Base-by-base conservation (phyloP, 495 filamentous ascomycete species). In the Filosporella fistucella region DNA sequence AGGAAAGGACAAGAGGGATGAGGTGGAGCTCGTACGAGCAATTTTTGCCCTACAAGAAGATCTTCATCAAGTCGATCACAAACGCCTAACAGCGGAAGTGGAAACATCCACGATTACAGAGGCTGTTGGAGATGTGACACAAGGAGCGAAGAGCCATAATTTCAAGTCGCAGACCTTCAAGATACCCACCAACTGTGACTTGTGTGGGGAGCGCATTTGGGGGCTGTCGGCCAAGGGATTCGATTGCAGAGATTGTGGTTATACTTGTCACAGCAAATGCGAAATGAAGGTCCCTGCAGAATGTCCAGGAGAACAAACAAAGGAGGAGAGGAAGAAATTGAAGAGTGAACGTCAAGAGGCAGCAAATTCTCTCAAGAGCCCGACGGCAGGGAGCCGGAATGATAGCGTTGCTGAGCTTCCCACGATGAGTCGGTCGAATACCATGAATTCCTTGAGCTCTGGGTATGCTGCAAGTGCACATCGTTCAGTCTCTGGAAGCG, bases 151-250 rank as follows among this genome's bases (percentile, higher is more conserved):
- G 59, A 94, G 87, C 55, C 93, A 99, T 65, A 90, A 91, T 55
- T 97, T 99, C 77, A 93, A 91, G 63, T 84, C 88, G 26, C 87
- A 96, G 56, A 97, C 91, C 0, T 97, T 96, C 76, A 97, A 96
- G 60, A 95, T 99, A 44, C 94, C 94, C 0, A 99, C 93, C 4
- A 97, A 96, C 61, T 99, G 93, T 65, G 91, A 99, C 59, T 74
- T 95, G 4, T 99, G 93, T 54, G 89, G 89, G 4, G 93, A 99
- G 54, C 78, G 91, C 9, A 95, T 97, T 61, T 97, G 93, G 93
- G 93, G 93, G 2, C 62, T 99, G 12, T 89, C 86, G 2, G 93
- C 93, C 20, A 97, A 97, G 66, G 93, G 94, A 1, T 95, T 94
- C 51, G 88, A 89, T 63, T 99, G 93, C 61, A 79, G 84, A 49